Evolutionary conservation across 331 rosid species (phyloP).

Genomic region (Rhamnella rubrinervis): DNA sequence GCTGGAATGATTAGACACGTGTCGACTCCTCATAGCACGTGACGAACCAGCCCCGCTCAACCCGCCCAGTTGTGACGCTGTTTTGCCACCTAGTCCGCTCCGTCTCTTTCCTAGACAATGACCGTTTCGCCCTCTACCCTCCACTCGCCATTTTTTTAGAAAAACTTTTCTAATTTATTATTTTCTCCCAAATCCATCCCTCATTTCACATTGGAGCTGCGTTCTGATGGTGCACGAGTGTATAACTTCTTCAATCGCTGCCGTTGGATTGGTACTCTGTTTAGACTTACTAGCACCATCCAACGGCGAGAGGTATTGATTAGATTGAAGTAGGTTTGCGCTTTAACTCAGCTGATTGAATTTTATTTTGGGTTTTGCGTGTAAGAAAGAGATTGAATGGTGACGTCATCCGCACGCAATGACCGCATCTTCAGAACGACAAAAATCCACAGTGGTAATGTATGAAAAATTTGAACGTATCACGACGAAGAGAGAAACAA

Average conservation of each 20-base stretch:
- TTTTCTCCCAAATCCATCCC: not conserved
- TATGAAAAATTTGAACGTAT: not conserved
- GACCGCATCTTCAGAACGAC: conserved; percentile 27
- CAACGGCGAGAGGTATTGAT: too few species aligned
- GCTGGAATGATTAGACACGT: conserved; percentile 51
- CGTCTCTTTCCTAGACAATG: conserved; percentile 6
- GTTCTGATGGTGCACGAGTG: too few species aligned
- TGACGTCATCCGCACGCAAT: conserved; percentile 46
- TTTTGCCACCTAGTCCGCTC: conserved; percentile 11
- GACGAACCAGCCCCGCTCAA: conserved; percentile 32
- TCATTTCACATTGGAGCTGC: too few species aligned
- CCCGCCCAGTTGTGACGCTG: not conserved
- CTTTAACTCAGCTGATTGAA: conserved; percentile 5
- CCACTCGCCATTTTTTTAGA: too few species aligned
- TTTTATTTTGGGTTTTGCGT: conserved; percentile 31
- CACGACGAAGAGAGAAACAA: not conserved
- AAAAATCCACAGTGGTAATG: conserved; percentile 20
- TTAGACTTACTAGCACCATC: too few species aligned
- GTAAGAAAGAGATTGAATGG: conserved; percentile 22
- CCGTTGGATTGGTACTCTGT: too few species aligned
- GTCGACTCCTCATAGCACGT: conserved; percentile 28
- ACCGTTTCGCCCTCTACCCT: not conserved
- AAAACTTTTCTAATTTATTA: too few species aligned
- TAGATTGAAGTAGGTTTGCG: too few species aligned
- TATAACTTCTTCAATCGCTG: too few species aligned